Conservation (phyloP, 306 rosid genomes). For the Vigna unguiculata region DNA sequence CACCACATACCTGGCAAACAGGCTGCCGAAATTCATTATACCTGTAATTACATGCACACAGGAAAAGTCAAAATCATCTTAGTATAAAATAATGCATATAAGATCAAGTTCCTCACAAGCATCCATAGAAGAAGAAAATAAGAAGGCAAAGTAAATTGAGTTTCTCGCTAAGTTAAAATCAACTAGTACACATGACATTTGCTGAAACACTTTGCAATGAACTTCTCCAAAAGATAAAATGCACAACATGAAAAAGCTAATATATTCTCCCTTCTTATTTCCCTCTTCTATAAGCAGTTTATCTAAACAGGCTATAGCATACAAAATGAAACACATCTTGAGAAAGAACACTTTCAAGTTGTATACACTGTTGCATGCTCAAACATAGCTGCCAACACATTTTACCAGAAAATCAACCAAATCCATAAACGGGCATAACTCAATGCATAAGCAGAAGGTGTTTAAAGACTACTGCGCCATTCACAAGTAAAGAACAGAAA, state of each 20-base stretch:
- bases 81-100: not conserved
- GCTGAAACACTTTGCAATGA: not conserved
- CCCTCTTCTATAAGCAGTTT: not conserved
- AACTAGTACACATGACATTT: not conserved
- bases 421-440: conserved; percentile 24
- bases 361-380: conserved; percentile 27
- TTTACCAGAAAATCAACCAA: conserved; percentile 33
- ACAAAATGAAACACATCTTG: not conserved
- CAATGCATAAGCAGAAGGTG: conserved; percentile 12
- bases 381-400: not conserved
- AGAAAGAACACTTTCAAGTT: not conserved
- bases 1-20: conserved; percentile 81
- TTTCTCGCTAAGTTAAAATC: not conserved
- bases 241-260: not conserved
- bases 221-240: not conserved
- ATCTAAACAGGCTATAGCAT: too few species aligned
- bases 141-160: not conserved
- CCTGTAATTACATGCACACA: conserved; percentile 51
- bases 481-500: not conserved
- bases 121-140: not conserved
- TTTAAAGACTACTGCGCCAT: not conserved
- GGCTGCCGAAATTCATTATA: conserved; percentile 87
- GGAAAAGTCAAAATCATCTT: conserved; percentile 30
- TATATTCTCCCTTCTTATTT: not conserved
- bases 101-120: not conserved